A percentile compares a stretch with the other conserved stretches of the same genome.
These are phyloP conservation scores for Ligustrum vulgare DNA, from an alignment of 257 asterid genomes.

Conservation along the genomic window DNA sequence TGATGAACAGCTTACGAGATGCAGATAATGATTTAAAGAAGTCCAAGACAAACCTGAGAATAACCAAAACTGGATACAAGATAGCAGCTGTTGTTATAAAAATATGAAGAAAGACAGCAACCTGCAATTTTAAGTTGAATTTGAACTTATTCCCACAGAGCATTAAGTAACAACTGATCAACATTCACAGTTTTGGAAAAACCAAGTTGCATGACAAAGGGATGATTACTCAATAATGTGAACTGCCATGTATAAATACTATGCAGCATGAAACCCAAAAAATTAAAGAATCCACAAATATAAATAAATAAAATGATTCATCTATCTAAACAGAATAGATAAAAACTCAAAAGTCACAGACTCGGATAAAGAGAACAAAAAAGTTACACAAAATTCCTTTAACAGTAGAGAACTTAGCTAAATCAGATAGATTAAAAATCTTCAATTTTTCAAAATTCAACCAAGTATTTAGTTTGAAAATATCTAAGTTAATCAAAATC, in stretches of 20 bases:
- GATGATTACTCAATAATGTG: neutral
- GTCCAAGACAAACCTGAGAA: constrained; percentile 68
- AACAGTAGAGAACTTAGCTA: neutral
- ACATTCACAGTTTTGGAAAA: neutral
- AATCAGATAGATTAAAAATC: constrained; percentile 4
- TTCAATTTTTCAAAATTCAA: neutral
- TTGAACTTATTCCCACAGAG: neutral
- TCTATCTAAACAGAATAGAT: constrained; percentile 3
- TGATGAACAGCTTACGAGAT: neutral
- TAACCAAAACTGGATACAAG: constrained; percentile 81
- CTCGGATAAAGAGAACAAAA: constrained; percentile 12
- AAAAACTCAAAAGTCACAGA: constrained; percentile 2
- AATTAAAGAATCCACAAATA: neutral
- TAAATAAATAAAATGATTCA: neutral
- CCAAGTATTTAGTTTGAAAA: neutral
- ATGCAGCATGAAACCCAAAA: neutral
- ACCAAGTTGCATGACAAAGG: neutral
- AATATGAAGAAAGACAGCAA: constrained; percentile 65
- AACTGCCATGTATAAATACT: neutral
- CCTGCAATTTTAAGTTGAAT: constrained; percentile 47
- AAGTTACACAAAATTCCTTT: neutral
- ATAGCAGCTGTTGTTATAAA: constrained; percentile 58
- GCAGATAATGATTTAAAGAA: constrained; percentile 12
- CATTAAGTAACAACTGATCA: neutral
- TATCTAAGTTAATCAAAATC: neutral